Conservation (phyloP, 805 yeast genomes). For the Ogataea trehalophila region DNA sequence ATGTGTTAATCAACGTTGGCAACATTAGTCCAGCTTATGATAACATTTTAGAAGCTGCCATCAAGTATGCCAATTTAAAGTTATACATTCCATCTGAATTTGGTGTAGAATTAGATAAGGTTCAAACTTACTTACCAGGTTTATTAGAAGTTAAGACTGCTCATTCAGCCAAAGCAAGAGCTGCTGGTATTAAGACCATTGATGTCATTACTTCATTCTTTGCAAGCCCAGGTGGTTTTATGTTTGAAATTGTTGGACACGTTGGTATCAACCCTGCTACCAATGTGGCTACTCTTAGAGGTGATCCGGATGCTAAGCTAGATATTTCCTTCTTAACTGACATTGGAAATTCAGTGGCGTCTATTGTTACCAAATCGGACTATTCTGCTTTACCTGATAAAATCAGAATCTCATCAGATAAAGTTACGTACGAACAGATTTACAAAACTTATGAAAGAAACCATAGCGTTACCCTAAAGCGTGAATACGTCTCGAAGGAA, state of each 20-base stretch:
- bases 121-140: constrained; percentile 8
- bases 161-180: constrained; percentile 37
- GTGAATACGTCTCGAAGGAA: constrained; percentile 28
- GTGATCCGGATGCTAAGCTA: constrained; percentile 34
- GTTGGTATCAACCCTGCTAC: constrained; percentile 35
- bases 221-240: constrained; percentile 31
- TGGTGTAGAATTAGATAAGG: constrained; percentile 41
- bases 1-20: constrained; percentile 46
- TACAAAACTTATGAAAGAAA: constrained; percentile 36
- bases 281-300: constrained; percentile 34
- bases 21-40: constrained; percentile 25
- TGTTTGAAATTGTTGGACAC: constrained; percentile 32
- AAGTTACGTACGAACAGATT: constrained; percentile 35
- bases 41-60: constrained; percentile 36
- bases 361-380: constrained; percentile 33
- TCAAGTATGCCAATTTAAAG: constrained; percentile 34
- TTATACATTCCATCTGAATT: constrained; percentile 58
- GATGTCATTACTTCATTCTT: constrained; percentile 39
- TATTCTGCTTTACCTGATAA: constrained; percentile 38
- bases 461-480: constrained; percentile 32
- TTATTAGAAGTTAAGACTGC: constrained; percentile 25
- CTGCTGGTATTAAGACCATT: constrained; percentile 42
- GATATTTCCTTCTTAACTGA: constrained; percentile 36
- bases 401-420: constrained; percentile 39
- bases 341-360: constrained; percentile 40